These are phyloP conservation scores for Hymenoscyphus infarciens DNA, from an alignment of 2,329 filamentous ascomycete genomes.

Conservation along the genomic window DNA sequence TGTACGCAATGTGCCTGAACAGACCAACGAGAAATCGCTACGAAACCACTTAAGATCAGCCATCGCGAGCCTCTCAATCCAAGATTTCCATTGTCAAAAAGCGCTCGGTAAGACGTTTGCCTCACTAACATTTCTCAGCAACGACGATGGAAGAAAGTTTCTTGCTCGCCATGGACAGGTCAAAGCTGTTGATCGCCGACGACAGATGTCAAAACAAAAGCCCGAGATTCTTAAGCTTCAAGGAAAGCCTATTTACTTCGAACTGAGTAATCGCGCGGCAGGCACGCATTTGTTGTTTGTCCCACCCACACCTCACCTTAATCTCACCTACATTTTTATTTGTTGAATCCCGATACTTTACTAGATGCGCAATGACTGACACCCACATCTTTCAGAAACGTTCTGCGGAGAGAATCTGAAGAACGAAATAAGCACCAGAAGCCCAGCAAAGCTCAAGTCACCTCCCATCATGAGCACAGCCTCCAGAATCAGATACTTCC, in stretches of 20 bases:
- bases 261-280: constrained; percentile 25
- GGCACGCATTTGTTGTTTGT: constrained; percentile 21
- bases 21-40: constrained; percentile 10
- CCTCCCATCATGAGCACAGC: background rate
- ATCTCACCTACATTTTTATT: too few species aligned
- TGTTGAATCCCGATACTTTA: too few species aligned
- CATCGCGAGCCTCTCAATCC: constrained; percentile 36
- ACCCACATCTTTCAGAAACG: constrained; percentile 1
- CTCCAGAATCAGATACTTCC: constrained; percentile 18
- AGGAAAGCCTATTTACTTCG: constrained; percentile 25
- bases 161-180: constrained; percentile 34
- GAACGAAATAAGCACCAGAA: constrained; percentile 14
- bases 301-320: too few species aligned
- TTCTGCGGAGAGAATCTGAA: constrained; percentile 26
- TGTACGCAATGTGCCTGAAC: constrained; percentile 11
- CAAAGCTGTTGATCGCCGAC: background rate
- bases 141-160: constrained; percentile 41
- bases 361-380: too few species aligned
- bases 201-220: background rate
- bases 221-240: constrained; percentile 15
- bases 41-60: constrained; percentile 16
- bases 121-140: constrained; percentile 44
- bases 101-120: constrained; percentile 40
- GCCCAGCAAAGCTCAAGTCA: background rate
- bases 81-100: constrained; percentile 44